Evolutionary conservation across 106 monocot species (phyloP).

Genomic region (Amphibolis antarctica): DNA sequence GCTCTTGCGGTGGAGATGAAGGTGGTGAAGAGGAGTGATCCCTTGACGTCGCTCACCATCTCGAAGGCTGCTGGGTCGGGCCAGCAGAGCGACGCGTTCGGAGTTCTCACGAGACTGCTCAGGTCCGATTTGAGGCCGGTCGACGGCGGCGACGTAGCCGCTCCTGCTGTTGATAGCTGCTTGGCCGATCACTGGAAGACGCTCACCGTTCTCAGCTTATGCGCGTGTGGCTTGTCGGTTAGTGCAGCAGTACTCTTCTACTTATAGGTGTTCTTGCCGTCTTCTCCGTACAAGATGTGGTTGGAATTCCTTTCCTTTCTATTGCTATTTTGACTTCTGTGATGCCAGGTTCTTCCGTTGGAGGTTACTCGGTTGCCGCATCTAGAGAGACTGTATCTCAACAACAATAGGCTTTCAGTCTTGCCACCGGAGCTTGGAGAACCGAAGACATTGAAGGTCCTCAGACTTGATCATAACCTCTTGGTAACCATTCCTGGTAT

Average conservation of each 20-base stretch:
- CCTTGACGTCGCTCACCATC: conserved; percentile 38
- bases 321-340: not conserved
- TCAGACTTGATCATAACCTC: conserved; percentile 77
- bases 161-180: conserved; percentile 3
- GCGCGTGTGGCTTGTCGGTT: conserved; percentile 73
- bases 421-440: conserved; percentile 91
- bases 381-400: conserved; percentile 83
- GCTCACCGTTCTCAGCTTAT: conserved; percentile 39
- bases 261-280: too few species aligned
- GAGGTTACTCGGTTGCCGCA: conserved; percentile 58
- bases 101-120: conserved; percentile 63
- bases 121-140: conserved; percentile 22
- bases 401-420: conserved; percentile 66
- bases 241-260: conserved; percentile 16
- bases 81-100: conserved; percentile 66
- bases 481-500: conserved; percentile 89
- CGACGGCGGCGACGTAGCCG: conserved; percentile 16
- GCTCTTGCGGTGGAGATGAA: conserved; percentile 51
- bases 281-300: too few species aligned
- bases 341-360: conserved; percentile 62
- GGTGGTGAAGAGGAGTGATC: conserved; percentile 64
- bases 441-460: conserved; percentile 64
- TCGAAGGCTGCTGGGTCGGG: conserved; percentile 52
- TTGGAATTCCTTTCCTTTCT: not conserved
- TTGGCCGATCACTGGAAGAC: conserved; percentile 62